A percentile compares a stretch with the other conserved stretches of the same genome.
phyloP scores from a whole-genome alignment of 352 stramenopile genomes.

The Phytopythium montanum region DNA sequence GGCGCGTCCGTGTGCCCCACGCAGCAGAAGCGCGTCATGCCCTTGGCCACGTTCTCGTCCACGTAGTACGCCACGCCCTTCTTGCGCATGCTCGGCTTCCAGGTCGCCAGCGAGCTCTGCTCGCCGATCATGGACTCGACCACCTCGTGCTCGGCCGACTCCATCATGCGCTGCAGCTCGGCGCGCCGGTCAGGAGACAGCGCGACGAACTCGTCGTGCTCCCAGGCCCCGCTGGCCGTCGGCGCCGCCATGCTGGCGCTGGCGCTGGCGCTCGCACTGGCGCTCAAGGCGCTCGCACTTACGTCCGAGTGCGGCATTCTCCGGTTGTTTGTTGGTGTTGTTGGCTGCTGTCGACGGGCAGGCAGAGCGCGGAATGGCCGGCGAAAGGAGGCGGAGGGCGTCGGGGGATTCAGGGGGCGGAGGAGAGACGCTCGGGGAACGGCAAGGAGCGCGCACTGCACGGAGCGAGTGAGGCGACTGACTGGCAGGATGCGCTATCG shows the following conservation, averaged over 20 bases:
- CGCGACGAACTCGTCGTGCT: slow-evolving; percentile 11
- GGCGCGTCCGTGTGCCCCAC: slow-evolving; percentile 33
- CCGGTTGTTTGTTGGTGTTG: neutral
- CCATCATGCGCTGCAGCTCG: slow-evolving; percentile 19
- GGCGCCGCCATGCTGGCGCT: neutral
- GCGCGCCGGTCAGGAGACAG: slow-evolving; percentile 17
- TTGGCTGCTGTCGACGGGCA: neutral
- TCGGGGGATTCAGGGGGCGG: neutral
- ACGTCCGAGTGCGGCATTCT: slow-evolving; percentile 6
- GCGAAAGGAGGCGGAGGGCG: neutral
- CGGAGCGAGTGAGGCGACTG: neutral
- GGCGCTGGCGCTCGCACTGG: too few relatives aligned
- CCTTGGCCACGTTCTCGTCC: slow-evolving; percentile 33
- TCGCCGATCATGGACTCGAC: slow-evolving; percentile 22
- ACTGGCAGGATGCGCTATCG: neutral
- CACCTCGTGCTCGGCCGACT: slow-evolving; percentile 17
- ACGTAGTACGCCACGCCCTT: slow-evolving; percentile 45
- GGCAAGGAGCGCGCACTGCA: neutral
- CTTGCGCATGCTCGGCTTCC: slow-evolving; percentile 29
- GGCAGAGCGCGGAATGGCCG: slow-evolving; percentile 1
- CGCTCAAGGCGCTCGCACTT: neutral
- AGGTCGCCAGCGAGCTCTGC: slow-evolving; percentile 12
- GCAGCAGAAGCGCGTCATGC: slow-evolving; percentile 45
- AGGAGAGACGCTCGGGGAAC: neutral
- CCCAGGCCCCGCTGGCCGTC: slow-evolving; percentile 1